Base-by-base conservation (phyloP, 306 rosid genomes). In the Medicago ruthenica region DNA sequence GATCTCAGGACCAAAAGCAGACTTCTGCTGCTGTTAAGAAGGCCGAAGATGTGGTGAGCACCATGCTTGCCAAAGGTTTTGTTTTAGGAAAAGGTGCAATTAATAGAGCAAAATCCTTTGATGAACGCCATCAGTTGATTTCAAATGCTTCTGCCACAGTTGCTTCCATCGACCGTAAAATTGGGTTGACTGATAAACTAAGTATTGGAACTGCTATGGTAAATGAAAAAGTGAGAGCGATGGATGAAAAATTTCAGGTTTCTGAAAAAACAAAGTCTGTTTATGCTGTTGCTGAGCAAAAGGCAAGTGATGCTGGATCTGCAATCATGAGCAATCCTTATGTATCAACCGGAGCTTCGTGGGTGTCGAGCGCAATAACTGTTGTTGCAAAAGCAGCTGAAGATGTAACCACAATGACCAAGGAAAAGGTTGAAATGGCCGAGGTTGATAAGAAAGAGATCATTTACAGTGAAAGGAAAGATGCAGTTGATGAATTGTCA, bases 51-150 rank as follows among this genome's bases (percentile, higher is more conserved):
- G 92, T 87, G 34, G 92, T 84, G n/a, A 90, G 96, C 85, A 84
- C 88, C 9, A 90, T 90, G 96, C 92, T 90, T 27, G 92, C 96
- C 4, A 90, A 78, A 84, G 92, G 97, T 68, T 90, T 82, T 73
- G 79, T 88, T 67, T 66, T 92, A 69, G 97, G 96, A 77, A 89
- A 88, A 78, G 93, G 85, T 62, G 92, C 93, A n/a, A 24, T 92
- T 17, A 84, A 75, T 75, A 89, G 74, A 77, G 90, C 97, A 4
- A 92, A 88, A 71, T 81, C 86, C 27, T 85, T 92, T 7, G 90
- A 92, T 8, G 93, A 92, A 81, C 85, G 83, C 41, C 93, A 81
- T 67, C 83, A 85, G 12, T 67, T 92, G 66, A 84, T 74, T 22
- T 79, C 89, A 74, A 92, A 87, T 45, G 92, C 92, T 34, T 82